Evolutionary conservation across 2,329 filamentous ascomycete genomes (phyloP), one percentile per base, ranked within the genome.

Genomic region (Stagonosporopsis chrysanthemi): DNA sequence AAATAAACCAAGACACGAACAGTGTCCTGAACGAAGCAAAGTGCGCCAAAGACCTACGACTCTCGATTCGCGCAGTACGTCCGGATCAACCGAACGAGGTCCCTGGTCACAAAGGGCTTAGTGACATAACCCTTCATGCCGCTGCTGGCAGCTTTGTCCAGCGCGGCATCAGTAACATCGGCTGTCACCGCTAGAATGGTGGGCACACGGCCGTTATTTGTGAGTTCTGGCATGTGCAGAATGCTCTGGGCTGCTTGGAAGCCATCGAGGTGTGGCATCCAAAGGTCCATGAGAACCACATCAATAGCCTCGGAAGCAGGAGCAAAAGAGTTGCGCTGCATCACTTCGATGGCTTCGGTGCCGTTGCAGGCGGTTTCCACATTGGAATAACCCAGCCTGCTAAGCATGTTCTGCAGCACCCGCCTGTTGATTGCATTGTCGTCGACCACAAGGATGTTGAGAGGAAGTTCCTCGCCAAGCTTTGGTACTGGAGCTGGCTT

Each of bases 191-290:
- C 87, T 26, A 89, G 78, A 35, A 89, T 76, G 31, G 80, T 80
- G 39, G 80, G 77, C 39, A 59, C 66, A 11, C 60, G 54, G 22
- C 51, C 55, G 12, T 54, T 74, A 17, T 78, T 72, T n/a, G 79
- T 71, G 3, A 60, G 60, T 23, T 70, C 66, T 40, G 56, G 52
- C 78, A 87, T 82, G 23, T 78, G 75, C 11, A 89, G 74, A 40
- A 91, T 91, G 43, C 80, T 78, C 65, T 84, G 81, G 0, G 88
- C 85, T 2, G 88, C 88, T 68, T 90, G 84, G 62, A 89, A 90
- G 1, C 88, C 88, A 67, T 90, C 88, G 80, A 90, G 87, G 62
- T 86, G 80, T 0, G 88, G 88, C 87, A 91, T 91, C 88, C 88
- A 91, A 9, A 91, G 81, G 73, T 91, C 88, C 88, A 91, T 91